phyloP scores from a whole-genome alignment of 139 green algal genomes.

The Chlorella sp. region DNA sequence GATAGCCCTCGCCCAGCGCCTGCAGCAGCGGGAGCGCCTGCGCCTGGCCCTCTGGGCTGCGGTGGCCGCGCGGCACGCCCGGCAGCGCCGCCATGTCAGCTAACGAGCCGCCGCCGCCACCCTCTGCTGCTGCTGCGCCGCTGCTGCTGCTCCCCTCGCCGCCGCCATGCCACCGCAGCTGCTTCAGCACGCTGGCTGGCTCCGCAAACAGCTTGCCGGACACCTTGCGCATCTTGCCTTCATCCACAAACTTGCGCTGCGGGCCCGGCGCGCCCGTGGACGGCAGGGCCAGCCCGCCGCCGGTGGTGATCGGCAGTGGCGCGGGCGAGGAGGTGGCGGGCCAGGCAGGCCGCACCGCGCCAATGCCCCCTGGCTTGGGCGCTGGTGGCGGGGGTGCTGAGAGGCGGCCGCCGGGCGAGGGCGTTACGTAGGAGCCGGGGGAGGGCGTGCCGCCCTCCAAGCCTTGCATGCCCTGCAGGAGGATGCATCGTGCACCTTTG shows the following conservation, averaged over 20 bases:
- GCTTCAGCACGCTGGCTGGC: conserved; percentile 40
- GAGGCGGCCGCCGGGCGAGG: conserved; percentile 12
- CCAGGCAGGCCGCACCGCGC: neutral
- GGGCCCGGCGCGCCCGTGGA: neutral
- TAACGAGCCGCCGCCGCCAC: conserved; percentile 16
- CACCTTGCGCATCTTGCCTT: conserved; percentile 61
- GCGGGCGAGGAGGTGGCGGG: conserved; percentile 4
- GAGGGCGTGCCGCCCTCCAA: conserved; percentile 22
- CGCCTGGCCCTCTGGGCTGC: conserved; percentile 34
- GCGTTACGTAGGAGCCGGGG: conserved; percentile 44
- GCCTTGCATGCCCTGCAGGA: neutral
- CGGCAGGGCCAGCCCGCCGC: neutral
- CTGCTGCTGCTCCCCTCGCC: conserved; percentile 42
- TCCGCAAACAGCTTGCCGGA: conserved; percentile 51
- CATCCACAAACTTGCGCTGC: conserved; percentile 61
- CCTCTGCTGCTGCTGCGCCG: conserved; percentile 25
- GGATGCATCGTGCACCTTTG: neutral
- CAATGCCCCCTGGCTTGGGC: neutral
- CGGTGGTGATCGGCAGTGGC: neutral
- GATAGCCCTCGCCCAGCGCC: conserved; percentile 66
- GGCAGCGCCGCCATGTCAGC: neutral
- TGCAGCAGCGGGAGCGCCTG: conserved; percentile 68
- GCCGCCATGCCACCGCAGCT: conserved; percentile 17
- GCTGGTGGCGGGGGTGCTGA: conserved; percentile 18
- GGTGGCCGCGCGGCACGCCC: conserved; percentile 2